phyloP scores from a whole-genome alignment of 768 basidiomycete genomes.

The Favolaschia claudopus region DNA sequence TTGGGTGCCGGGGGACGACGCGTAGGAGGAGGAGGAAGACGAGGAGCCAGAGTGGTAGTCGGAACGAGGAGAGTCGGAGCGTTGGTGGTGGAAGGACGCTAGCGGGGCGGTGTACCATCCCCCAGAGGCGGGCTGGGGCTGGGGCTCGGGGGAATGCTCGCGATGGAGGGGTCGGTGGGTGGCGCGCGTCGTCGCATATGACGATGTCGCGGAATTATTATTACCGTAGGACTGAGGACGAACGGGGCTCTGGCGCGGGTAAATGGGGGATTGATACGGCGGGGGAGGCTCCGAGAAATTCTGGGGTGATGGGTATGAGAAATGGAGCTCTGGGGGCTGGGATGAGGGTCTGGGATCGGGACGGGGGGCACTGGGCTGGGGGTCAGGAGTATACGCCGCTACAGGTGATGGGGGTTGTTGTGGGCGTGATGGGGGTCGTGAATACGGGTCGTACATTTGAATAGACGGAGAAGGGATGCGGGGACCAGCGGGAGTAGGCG shows the following conservation, averaged over 20 bases:
- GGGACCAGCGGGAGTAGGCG: background rate
- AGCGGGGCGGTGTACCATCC: constrained; percentile 19
- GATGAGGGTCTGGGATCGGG: constrained; percentile 45
- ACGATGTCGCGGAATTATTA: too few species aligned
- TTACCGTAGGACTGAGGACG: too few species aligned
- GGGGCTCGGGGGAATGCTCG: background rate
- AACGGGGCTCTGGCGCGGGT: too few species aligned
- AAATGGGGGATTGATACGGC: constrained; percentile 14
- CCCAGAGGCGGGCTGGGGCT: constrained; percentile 1
- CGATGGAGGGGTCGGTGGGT: background rate
- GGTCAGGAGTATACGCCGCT: constrained; percentile 31
- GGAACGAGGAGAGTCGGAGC: constrained; percentile 18
- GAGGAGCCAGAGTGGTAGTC: constrained; percentile 12
- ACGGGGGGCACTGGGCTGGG: constrained; percentile 52
- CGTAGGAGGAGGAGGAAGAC: constrained; percentile 9
- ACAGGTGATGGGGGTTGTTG: constrained; percentile 21
- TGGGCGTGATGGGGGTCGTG: constrained; percentile 2
- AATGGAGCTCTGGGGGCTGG: constrained; percentile 18
- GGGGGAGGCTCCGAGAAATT: too few species aligned
- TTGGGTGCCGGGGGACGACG: constrained; percentile 7
- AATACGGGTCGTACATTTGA: constrained; percentile 20
- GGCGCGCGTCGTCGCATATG: too few species aligned
- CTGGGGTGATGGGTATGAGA: too few species aligned
- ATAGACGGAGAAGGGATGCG: constrained; percentile 8
- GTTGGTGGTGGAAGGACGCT: constrained; percentile 13